Evolutionary conservation across 2,329 filamentous ascomycete species (phyloP).

Genomic region (Colletotrichum sp.): DNA sequence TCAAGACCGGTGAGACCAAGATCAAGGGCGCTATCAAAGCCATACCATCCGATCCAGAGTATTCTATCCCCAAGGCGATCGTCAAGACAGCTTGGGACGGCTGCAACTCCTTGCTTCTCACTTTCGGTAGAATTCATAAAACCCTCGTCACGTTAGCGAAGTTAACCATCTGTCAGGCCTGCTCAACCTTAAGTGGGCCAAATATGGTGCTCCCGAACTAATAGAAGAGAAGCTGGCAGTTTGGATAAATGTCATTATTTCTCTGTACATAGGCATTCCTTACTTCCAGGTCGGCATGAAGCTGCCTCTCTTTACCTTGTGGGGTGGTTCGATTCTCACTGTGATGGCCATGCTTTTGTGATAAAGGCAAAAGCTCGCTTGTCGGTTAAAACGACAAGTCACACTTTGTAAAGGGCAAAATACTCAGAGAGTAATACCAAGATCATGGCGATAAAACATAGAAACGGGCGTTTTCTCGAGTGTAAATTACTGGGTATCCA

Average conservation of each 20-base stretch:
- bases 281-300: background rate
- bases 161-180: background rate
- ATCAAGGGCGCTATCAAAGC: background rate
- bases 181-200: background rate
- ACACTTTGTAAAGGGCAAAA: background rate
- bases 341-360: background rate
- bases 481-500: background rate
- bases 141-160: accelerated
- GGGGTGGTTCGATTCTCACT: background rate
- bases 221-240: background rate
- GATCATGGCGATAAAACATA: background rate
- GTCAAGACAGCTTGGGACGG: background rate
- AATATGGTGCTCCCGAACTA: background rate
- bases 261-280: background rate
- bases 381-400: background rate
- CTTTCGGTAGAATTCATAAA: accelerated
- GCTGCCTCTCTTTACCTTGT: background rate
- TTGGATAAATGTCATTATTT: background rate
- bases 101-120: background rate
- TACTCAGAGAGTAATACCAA: background rate
- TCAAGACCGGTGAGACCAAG: background rate
- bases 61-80: background rate
- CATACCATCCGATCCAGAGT: background rate
- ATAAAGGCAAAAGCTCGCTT: background rate
- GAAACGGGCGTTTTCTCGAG: accelerated